phyloP scores from a whole-genome alignment of 345 rosid genomes.

The Pugionium cornutum region DNA sequence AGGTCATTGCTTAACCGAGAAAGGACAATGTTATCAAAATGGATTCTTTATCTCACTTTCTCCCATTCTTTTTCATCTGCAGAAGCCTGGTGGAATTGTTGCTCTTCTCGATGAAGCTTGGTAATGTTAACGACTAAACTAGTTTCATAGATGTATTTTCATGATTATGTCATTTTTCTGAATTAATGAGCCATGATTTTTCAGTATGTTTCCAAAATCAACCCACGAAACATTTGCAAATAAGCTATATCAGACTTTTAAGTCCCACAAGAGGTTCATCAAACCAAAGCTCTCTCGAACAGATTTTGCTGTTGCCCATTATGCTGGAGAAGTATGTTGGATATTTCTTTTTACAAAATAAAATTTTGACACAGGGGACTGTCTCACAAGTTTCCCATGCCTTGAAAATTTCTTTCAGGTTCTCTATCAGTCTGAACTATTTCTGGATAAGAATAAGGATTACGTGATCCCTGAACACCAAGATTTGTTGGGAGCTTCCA shows the following conservation, averaged over 20 bases:
- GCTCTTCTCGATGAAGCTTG: conserved; percentile 93
- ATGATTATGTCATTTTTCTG: conserved; percentile 25
- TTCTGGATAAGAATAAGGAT: conserved; percentile 98
- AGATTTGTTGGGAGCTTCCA: conserved; percentile 75
- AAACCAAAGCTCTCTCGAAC: conserved; percentile 96
- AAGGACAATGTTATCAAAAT: not conserved
- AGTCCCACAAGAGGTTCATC: conserved; percentile 79
- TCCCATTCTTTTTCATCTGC: conserved; percentile 25
- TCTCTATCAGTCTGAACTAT: conserved; percentile 84
- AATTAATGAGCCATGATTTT: conserved; percentile 26
- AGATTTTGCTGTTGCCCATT: conserved; percentile 85
- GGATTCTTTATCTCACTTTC: not conserved
- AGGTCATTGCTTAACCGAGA: conserved; percentile 47
- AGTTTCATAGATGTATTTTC: not conserved
- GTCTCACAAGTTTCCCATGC: conserved; percentile 6
- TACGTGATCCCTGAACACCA: conserved; percentile 95
- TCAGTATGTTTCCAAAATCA: conserved; percentile 99
- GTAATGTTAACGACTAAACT: conserved; percentile 40
- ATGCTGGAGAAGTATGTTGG: conserved; percentile 87
- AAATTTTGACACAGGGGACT: not conserved
- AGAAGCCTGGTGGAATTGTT: conserved; percentile 85
- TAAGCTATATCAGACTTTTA: conserved; percentile 95
- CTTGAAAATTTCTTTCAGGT: conserved; percentile 55
- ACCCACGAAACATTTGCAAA: conserved; percentile 96
- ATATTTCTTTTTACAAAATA: not conserved